These are phyloP conservation scores for Metroxylon sagu DNA, from an alignment of 176 grass and related monocot genomes.

Conservation along the genomic window DNA sequence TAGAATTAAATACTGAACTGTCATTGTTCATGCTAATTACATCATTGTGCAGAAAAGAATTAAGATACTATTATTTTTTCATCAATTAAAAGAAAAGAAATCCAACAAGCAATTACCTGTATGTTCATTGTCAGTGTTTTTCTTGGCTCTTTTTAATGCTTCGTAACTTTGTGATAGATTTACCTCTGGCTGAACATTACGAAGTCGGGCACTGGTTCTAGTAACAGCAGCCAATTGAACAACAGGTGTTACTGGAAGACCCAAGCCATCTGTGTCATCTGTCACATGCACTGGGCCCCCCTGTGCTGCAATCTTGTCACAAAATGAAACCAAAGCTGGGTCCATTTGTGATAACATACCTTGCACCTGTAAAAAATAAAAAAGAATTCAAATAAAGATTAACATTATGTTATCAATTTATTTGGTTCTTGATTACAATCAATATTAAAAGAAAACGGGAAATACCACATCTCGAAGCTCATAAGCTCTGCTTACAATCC, in stretches of 20 bases:
- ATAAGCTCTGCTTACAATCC: conserved; percentile 95
- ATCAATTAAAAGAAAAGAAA: no score
- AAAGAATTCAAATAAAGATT: neutral
- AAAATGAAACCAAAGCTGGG: conserved; percentile 79
- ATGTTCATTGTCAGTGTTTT: conserved; percentile 53
- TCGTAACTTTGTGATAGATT: conserved; percentile 72
- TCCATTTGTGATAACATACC: conserved; percentile 99
- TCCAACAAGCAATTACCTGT: conserved; percentile 24
- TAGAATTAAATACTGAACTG: no score
- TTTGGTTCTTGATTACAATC: neutral
- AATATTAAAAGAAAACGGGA: neutral
- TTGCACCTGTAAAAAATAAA: conserved; percentile 46
- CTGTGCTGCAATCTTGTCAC: conserved; percentile 83
- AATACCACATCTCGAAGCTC: conserved; percentile 94
- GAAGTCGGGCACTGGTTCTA: conserved; percentile 81
- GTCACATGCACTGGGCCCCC: conserved; percentile 49
- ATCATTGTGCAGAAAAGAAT: no score
- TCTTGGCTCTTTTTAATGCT: conserved; percentile 71
- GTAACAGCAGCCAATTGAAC: conserved; percentile 58
- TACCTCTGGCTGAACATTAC: conserved; percentile 86
- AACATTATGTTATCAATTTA: no score
- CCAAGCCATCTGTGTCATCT: conserved; percentile 44
- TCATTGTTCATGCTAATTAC: no score
- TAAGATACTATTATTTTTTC: no score
- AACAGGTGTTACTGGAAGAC: conserved; percentile 67